Evolutionary conservation across 306 rosid genomes (phyloP).

Genomic region (Acacia confusa): DNA sequence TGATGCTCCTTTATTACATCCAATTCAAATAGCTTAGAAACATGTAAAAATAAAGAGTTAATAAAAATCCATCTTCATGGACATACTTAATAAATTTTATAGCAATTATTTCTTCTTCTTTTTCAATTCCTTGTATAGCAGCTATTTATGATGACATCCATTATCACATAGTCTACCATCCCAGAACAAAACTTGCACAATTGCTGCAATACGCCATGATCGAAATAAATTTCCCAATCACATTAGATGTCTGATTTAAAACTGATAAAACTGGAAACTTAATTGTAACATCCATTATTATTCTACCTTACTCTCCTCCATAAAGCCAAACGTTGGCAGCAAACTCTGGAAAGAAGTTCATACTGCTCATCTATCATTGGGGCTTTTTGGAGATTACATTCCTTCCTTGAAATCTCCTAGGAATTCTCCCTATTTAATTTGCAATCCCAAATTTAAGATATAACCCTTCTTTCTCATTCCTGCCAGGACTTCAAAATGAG

Average conservation of each 20-base stretch:
- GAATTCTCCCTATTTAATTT: background rate
- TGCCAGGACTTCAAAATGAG: background rate
- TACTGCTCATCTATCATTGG: no score
- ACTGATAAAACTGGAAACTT: no score
- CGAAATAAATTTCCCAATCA: background rate
- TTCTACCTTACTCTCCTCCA: no score
- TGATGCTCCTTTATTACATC: background rate
- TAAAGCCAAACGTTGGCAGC: no score
- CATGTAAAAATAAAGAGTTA: background rate
- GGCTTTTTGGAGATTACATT: no score
- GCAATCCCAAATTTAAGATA: background rate
- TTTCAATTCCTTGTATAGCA: background rate
- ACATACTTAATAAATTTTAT: background rate
- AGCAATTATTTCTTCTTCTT: background rate
- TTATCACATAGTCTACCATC: background rate
- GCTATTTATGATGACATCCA: background rate
- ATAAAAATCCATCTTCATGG: background rate
- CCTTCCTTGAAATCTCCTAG: no score
- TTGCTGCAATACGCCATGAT: background rate
- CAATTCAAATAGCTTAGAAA: background rate
- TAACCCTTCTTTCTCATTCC: background rate
- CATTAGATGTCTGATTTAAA: background rate
- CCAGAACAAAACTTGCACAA: background rate
- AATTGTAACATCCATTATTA: no score
- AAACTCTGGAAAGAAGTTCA: no score